Percentiles rank a stretch among this genome's conserved stretches.
Evolutionary conservation across 345 rosid species (phyloP).

Genomic region (Melaleuca alternifolia): DNA sequence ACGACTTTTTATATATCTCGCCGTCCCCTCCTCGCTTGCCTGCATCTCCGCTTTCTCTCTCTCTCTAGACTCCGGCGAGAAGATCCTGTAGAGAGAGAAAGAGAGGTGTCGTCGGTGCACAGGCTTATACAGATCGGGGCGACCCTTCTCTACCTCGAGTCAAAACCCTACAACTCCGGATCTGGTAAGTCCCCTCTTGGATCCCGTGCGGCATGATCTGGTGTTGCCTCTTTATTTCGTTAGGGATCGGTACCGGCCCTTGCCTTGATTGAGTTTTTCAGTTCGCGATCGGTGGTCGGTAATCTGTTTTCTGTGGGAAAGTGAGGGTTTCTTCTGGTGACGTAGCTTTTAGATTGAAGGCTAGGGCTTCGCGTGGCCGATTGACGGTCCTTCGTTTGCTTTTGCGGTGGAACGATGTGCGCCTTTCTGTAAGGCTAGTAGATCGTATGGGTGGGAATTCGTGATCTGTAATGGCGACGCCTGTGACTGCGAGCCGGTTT

Average conservation of each 20-base stretch:
- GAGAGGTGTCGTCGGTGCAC: neutral
- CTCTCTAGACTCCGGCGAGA: neutral
- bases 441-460: neutral
- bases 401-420: neutral
- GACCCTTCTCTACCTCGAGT: neutral
- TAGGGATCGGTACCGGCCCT: neutral
- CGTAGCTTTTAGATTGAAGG: neutral
- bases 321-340: neutral
- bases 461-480: neutral
- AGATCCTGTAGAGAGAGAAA: neutral
- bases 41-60: neutral
- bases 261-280: neutral
- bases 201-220: neutral
- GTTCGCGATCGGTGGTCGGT: neutral
- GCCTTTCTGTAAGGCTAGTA: neutral
- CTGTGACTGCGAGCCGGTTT: neutral
- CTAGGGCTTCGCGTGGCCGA: neutral
- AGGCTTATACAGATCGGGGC: slow-evolving; percentile 11
- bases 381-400: neutral
- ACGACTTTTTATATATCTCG: neutral
- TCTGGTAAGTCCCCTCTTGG: slow-evolving; percentile 10
- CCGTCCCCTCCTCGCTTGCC: neutral
- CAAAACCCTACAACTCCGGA: slow-evolving; percentile 20
- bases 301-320: neutral
- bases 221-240: neutral